These are phyloP conservation scores for Tetrapisispora taiwanensis DNA, from an alignment of 805 yeast species.

Conservation along the genomic window DNA sequence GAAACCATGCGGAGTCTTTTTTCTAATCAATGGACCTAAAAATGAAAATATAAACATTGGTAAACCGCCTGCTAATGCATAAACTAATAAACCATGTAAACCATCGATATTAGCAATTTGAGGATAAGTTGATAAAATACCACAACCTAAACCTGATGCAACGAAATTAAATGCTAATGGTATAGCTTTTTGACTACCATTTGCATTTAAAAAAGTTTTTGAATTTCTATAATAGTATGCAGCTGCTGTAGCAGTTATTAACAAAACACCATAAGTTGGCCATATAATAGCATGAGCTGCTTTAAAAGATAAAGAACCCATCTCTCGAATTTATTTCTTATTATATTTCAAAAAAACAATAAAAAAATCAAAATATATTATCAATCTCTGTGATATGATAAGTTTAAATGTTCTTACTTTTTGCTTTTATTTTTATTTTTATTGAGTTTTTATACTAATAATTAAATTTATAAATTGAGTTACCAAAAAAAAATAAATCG, in stretches of 20 bases:
- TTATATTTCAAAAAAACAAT: too few relatives aligned
- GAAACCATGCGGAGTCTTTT: slow-evolving; percentile 79
- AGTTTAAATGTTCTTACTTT: too few relatives aligned
- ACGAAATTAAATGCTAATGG: slow-evolving; percentile 82
- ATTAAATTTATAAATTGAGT: too few relatives aligned
- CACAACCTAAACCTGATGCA: slow-evolving; percentile 91
- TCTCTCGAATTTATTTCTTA: slow-evolving; percentile 1
- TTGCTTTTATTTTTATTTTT: too few relatives aligned
- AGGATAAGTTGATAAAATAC: slow-evolving; percentile 75
- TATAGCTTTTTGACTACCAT: slow-evolving; percentile 68
- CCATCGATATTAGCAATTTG: slow-evolving; percentile 82
- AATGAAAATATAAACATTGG: slow-evolving; percentile 80
- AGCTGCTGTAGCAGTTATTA: slow-evolving; percentile 43
- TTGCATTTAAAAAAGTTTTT: slow-evolving; percentile 59
- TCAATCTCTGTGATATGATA: too few relatives aligned
- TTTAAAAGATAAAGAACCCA: slow-evolving; percentile 39
- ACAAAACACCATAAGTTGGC: slow-evolving; percentile 45
- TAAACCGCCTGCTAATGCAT: slow-evolving; percentile 66
- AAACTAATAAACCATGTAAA: slow-evolving; percentile 75
- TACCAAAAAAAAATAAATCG: too few relatives aligned
- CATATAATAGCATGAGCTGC: slow-evolving; percentile 59
- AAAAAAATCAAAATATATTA: too few relatives aligned
- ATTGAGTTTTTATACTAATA: too few relatives aligned
- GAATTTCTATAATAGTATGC: slow-evolving; percentile 50
- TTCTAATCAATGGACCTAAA: slow-evolving; percentile 71